Evolutionary conservation across 1,284 basidiomycete species (phyloP), one percentile per base, ranked within the genome.

Genomic region (Ustilago shanxiensis): DNA sequence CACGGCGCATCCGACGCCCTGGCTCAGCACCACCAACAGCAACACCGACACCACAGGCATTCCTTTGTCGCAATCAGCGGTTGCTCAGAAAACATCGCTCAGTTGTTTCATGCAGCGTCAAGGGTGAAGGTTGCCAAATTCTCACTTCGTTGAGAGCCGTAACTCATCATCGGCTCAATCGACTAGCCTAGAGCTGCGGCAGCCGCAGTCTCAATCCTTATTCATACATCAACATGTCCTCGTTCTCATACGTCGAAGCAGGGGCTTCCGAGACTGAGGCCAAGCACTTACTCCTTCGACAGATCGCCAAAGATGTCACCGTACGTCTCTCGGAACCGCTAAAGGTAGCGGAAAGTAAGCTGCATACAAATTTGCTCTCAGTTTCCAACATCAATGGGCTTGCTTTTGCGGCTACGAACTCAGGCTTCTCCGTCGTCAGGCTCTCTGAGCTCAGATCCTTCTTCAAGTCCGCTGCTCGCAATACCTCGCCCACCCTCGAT

Each of bases 201-300:
- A 31, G 11, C 8, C 44, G 8, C 4, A 22, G n/a, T n/a, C 11
- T 45, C 44, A 28, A 20, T 54, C 13, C 20, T 24, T 10, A 22
- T 20, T 16, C 18, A 13, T 33, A 11, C 47, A 8, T 22, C 26
- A n/a, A 16, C 56, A 67, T 60, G 31, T 39, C 33, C 28, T 50
- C 16, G n/a, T 37, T 72, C 26, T 37, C 54, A 16, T 57, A 72
- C 11, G 70, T 47, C 33, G 66, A 67, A 74, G 35, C 29, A 62
- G 18, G 59, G 68, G 24, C 58, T 51, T 56, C 69, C 39, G 71
- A 64, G 63, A 59, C 52, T 37, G 74, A 93, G 91, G 73, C 89
- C 89, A 35, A 82, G 76, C 70, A 74, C 41, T 67, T 82, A 24
- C 45, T 73, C 45, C 66, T 84, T 11, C 74, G 80, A 37, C 83